A percentile compares a stretch with the other conserved stretches of the same genome.
phyloP scores from a whole-genome alignment of 805 yeast genomes.

The Saturnispora diversa region DNA sequence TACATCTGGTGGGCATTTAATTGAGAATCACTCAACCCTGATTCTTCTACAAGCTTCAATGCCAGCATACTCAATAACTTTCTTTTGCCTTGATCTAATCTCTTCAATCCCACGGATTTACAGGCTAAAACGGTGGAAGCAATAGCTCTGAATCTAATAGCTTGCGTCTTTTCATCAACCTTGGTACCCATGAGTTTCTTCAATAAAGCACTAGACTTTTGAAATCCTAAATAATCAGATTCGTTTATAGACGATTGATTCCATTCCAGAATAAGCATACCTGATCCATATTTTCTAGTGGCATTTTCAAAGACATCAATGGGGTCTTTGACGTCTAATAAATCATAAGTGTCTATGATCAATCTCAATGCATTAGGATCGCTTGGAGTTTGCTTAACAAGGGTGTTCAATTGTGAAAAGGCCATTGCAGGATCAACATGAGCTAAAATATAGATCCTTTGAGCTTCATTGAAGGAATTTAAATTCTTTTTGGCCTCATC shows the following conservation, averaged over 20 bases:
- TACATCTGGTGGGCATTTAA: constrained; percentile 57
- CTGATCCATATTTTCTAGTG: constrained; percentile 47
- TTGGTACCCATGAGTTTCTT: constrained; percentile 24
- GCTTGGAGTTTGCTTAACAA: constrained; percentile 37
- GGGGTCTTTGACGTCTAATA: constrained; percentile 28
- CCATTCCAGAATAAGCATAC: constrained; percentile 46
- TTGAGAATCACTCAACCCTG: constrained; percentile 35
- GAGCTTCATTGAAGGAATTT: constrained; percentile 44
- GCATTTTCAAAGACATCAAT: constrained; percentile 52
- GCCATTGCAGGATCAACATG: constrained; percentile 32
- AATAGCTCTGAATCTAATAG: constrained; percentile 47
- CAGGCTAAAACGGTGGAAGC: constrained; percentile 40
- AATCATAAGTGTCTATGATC: constrained; percentile 38
- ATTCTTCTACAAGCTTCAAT: constrained; percentile 40
- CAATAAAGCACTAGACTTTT: constrained; percentile 43
- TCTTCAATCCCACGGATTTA: constrained; percentile 24
- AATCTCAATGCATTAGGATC: constrained; percentile 47
- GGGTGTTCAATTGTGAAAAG: constrained; percentile 25
- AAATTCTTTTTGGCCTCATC: constrained; percentile 50
- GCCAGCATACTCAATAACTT: constrained; percentile 55
- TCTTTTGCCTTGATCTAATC: constrained; percentile 37
- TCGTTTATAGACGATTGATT: constrained; percentile 42
- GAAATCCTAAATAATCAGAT: constrained; percentile 44
- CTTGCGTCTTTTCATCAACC: constrained; percentile 24
- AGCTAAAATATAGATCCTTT: constrained; percentile 32